Percentiles rank a stretch among this genome's conserved stretches.
Evolutionary conservation across 495 filamentous ascomycete genomes (phyloP).

Genomic region (Aspergillus funiculosus): DNA sequence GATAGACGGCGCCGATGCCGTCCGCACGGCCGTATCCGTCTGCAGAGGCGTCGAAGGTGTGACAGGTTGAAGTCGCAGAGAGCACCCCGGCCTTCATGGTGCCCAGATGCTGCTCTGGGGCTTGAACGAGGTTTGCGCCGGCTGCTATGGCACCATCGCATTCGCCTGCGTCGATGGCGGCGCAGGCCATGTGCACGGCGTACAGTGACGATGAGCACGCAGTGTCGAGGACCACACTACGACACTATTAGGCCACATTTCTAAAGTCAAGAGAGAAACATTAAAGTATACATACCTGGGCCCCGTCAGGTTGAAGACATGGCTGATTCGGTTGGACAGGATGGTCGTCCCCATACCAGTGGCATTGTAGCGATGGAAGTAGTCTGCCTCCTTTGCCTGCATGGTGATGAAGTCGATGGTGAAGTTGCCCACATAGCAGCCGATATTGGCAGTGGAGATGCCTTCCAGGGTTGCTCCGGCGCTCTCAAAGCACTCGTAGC

Average conservation of each 20-base stretch:
- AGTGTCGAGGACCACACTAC: conserved; percentile 27
- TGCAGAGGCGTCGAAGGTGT: conserved; percentile 27
- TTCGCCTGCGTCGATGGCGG: conserved; percentile 31
- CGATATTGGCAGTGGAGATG: conserved; percentile 37
- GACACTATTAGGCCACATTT: not conserved
- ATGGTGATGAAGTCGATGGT: conserved; percentile 10
- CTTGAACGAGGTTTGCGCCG: conserved; percentile 29
- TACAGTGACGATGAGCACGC: conserved; percentile 36
- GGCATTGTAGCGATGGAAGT: not conserved
- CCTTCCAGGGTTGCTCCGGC: conserved; percentile 11
- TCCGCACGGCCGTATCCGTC: conserved; percentile 41
- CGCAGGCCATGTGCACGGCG: conserved; percentile 33
- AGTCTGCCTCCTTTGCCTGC: not conserved
- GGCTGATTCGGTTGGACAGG: conserved; percentile 1
- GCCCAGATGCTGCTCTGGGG: conserved; percentile 18
- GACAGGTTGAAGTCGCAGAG: conserved; percentile 20
- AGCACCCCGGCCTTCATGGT: conserved; percentile 7
- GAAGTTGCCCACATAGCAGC: conserved; percentile 36
- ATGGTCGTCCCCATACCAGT: not conserved
- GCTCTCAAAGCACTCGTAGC: conserved; percentile 19
- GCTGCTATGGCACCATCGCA: conserved; percentile 29
- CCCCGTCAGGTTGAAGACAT: conserved; percentile 4
- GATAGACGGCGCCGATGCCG: conserved; percentile 24
- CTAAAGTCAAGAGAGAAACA: not conserved
- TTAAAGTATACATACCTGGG: not conserved